Base-by-base conservation (phyloP, 192 early-diverging fungal genomes). In the Irineochytrium annulatum region DNA sequence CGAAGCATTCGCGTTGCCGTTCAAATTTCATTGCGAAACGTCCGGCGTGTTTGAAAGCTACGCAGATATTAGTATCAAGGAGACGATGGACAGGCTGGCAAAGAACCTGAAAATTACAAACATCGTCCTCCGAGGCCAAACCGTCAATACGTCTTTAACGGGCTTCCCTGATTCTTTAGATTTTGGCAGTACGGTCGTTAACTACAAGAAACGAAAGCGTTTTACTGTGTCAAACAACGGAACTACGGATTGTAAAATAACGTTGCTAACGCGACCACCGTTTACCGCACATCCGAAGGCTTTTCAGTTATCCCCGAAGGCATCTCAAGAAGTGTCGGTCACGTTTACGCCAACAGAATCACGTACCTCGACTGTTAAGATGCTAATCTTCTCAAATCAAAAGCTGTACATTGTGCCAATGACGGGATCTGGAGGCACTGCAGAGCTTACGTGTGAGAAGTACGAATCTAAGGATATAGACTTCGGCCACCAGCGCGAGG, bases 321-420 rank as follows among this genome's bases (percentile, higher is more conserved):
- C 52, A 3, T 55, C 67, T 34, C 72, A 79, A 51, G 71, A 80
- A 45, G 55, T 84, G 6, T 45, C 56, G 34, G 59, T 84, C 11
- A 65, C 63, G 2, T 84, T 73, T 45, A 39, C 56, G 11, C 82
- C 82, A 14, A 84, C 76, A 4, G 78, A 84, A 58, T 74, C 77
- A 2, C 62, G 72, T 11, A 60, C 59, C 4, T 67, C 58, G 17
- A 55, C 53, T 22, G 51, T 65, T 41, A 73, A 70, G 43, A 48
- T 82, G 56, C 77, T 67, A n/a, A 57, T 76, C 2, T 84, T 80
- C 52, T 69, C 77, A 16, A 84, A 84, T 57, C 82, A 82, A 34
- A 73, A 65, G 59, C 68, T 84, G n/a, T 75, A 74, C 48, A 64
- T 77, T 17, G 49, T 80, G 27, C 43, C 73, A 11, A 20, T 74